Conservation (phyloP, 2,329 filamentous ascomycete species). For the Beauveria rudraprayagi region DNA sequence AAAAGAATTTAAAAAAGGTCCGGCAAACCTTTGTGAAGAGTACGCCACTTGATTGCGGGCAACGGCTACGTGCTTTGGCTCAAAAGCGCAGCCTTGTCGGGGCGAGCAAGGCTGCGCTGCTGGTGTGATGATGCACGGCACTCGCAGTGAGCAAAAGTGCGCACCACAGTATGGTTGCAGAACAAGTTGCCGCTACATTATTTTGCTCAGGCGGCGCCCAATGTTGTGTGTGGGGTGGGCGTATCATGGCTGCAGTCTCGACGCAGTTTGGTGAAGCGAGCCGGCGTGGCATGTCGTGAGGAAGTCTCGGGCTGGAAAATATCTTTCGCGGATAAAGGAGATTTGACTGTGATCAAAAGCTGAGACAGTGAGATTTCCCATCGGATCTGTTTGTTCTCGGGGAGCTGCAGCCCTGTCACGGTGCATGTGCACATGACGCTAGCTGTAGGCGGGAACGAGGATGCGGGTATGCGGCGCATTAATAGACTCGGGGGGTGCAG, state of each 20-base stretch:
- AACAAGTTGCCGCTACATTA: background rate
- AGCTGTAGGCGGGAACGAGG: background rate
- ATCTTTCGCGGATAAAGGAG: background rate
- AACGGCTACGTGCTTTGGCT: background rate
- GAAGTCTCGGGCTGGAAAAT: background rate
- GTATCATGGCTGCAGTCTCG: background rate
- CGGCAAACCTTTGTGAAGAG: background rate
- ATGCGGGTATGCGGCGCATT: background rate
- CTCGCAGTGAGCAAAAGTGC: background rate
- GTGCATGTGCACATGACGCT: background rate
- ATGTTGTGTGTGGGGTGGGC: background rate
- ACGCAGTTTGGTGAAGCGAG: background rate
- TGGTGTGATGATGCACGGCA: background rate
- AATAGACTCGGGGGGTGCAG: background rate
- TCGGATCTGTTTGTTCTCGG: background rate
- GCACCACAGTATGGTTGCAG: too few species aligned
- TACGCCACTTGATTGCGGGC: slow-evolving; percentile 1
- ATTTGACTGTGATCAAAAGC: background rate
- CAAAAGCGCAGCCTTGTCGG: background rate
- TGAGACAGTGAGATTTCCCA: background rate
- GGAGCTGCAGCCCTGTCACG: background rate
- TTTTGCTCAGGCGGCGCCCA: background rate
- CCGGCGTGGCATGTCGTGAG: background rate
- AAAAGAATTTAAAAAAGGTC: background rate
- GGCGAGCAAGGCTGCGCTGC: background rate